phyloP scores from a whole-genome alignment of 2,329 filamentous ascomycete genomes.

The Aspergillus bombycis region DNA sequence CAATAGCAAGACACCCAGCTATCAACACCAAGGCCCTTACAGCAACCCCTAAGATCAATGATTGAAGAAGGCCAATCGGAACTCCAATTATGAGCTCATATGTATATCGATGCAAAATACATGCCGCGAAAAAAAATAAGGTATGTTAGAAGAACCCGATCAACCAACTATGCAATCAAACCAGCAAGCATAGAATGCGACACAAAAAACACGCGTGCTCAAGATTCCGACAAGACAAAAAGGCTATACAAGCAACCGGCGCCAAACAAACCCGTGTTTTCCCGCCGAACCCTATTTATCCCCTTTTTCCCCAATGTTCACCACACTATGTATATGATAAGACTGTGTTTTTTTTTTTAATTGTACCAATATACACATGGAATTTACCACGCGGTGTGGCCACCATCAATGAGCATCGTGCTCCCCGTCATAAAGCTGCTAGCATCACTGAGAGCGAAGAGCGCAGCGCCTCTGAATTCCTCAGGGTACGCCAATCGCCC shows the following conservation, averaged over 20 bases:
- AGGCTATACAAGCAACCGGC: not conserved
- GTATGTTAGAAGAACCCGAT: not conserved
- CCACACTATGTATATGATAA: not conserved
- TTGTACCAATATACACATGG: not conserved
- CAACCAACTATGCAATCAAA: not conserved
- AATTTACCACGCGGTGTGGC: conserved; percentile 57
- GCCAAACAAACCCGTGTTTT: not conserved
- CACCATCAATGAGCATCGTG: conserved; percentile 72
- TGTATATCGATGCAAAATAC: conserved; percentile 2
- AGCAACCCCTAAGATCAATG: not conserved
- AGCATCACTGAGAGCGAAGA: conserved; percentile 69
- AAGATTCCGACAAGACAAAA: not conserved
- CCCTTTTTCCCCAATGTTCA: not conserved
- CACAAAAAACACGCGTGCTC: not conserved
- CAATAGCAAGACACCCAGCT: not conserved
- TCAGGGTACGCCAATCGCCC: conserved; percentile 58
- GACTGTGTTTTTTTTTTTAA: not conserved
- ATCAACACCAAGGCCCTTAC: not conserved
- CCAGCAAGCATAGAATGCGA: not conserved
- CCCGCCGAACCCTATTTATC: not conserved
- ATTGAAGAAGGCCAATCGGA: not conserved
- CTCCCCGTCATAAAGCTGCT: conserved; percentile 72
- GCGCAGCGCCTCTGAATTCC: conserved; percentile 66
- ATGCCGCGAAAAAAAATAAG: not conserved
- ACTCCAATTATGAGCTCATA: not conserved